Evolutionary conservation across 1,284 basidiomycete genomes (phyloP), one percentile per base, ranked within the genome.

Genomic region (Trametes sp.): DNA sequence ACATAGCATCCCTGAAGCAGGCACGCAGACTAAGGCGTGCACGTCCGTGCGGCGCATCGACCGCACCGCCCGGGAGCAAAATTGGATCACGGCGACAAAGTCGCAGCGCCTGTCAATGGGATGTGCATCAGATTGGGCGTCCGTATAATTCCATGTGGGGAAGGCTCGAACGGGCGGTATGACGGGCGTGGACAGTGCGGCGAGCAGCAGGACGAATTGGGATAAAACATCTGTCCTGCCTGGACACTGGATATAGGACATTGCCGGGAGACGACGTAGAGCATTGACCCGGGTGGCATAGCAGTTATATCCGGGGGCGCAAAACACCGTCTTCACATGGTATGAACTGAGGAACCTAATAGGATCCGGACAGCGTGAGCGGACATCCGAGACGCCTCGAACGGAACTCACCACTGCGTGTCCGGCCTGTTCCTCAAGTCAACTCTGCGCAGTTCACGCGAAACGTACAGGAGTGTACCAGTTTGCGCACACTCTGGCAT

Each of bases 1-100:
- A n/a, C n/a, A n/a, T n/a, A 41, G 38, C 38, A 48, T 7, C 45
- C 45, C 45, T 48, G 45, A 26, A 16, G 45, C 45, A 48, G 45
- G 45, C 45, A 48, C 45, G 24, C 45, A 3, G 24, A 16, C 13
- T 26, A n/a, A 7, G n/a, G n/a, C n/a, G n/a, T n/a, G 16, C 3
- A 38, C 14, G 36, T 26, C 23, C 23, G 38, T 14, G 38, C 38
- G 38, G 38, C 38, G 16, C 38, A 14, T 14, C 16, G 14, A 41
- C 38, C 38, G 38, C 38, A 41, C 16, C 2, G 38, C 38, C 38
- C 16, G 45, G 21, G 3, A 26, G 21, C 24, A 3, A n/a, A 16
- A 13, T 19, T 29, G 13, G 24, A 28, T 29, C 45, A 13, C 16
- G 24, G 19, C 3, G 24, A 48, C 44, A 48, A 29, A 14, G 45